Evolutionary conservation across 495 filamentous ascomycete species (phyloP), one percentile per base, ranked within the genome.

Genomic region (Neurospora sp.): DNA sequence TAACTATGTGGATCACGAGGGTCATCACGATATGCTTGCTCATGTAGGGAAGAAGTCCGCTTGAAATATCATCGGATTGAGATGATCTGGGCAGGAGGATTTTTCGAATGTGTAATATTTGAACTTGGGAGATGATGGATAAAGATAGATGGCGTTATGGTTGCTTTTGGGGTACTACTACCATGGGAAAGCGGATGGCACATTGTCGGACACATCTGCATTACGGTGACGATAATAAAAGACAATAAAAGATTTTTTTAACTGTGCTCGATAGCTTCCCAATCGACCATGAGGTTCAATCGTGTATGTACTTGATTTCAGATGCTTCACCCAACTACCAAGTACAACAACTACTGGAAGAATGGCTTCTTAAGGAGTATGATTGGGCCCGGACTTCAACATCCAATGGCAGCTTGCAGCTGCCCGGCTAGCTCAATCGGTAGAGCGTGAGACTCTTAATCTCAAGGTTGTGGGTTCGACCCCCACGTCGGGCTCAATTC

Each of bases 391-490:
- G 2, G 1, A 35, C 1, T 62, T 2, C 6, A 62, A 62, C 54
- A 31, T 16, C 54, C 54, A 62, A 62, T 62, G 54, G 54, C 54
- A 62, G 54, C 54, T 62, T 31, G 54, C 5, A 62, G 48, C 48
- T 62, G 79, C 79, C 79, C 78, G 81, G 89, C 88, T 92, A 91
- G 89, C 89, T 92, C 90, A 91, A 91, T 92, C 89, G 89, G 89
- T 90, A 91, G 90, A 91, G 90, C 90, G 90, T 91, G 88, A 90
- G 90, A 91, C 90, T 92, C 89, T 92, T 92, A 91, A 62, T 62
- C 48, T 62, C 48, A 62, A 62, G 48, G 48, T 62, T 62, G 48
- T 62, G 48, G 48, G 48, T 62, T 62, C 48, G 48, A 62, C 54
- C 54, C 54, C 54, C 54, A 62, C 54, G 54, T 62, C 54, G 54